phyloP scores from a whole-genome alignment of 2,329 filamentous ascomycete species.

The Tolypocladium pustulatum region DNA sequence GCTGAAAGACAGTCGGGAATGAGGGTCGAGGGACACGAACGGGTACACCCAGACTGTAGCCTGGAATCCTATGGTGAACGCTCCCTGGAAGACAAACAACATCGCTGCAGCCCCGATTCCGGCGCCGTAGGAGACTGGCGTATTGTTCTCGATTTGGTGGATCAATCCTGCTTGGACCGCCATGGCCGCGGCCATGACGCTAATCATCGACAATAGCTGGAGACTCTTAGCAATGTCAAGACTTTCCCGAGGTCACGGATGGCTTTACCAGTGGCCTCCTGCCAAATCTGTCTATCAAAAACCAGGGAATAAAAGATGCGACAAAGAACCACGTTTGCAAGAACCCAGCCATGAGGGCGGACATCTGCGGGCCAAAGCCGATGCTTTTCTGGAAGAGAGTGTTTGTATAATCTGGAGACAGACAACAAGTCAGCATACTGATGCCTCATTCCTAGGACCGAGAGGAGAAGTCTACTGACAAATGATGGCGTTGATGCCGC shows the following conservation, averaged over 20 bases:
- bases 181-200: slow-evolving; percentile 29
- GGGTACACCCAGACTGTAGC: slow-evolving; percentile 23
- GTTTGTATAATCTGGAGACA: slow-evolving; percentile 26
- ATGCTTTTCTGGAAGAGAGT: slow-evolving; percentile 36
- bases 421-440: not conserved
- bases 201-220: slow-evolving; percentile 27
- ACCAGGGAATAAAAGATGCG: slow-evolving; percentile 32
- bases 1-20: no score
- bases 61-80: slow-evolving; percentile 28
- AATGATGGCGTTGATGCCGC: slow-evolving; percentile 38
- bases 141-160: slow-evolving; percentile 26
- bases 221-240: not conserved
- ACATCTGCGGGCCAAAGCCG: slow-evolving; percentile 28
- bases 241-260: no score
- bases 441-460: not conserved
- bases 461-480: slow-evolving; percentile 13
- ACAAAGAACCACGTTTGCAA: slow-evolving; percentile 35
- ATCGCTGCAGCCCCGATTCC: slow-evolving; percentile 29
- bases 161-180: slow-evolving; percentile 27
- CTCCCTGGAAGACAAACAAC: slow-evolving; percentile 28
- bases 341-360: slow-evolving; percentile 40
- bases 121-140: slow-evolving; percentile 17
- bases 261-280: slow-evolving; percentile 25
- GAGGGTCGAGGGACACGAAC: slow-evolving; percentile 5
- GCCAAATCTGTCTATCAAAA: slow-evolving; percentile 35